Base-by-base conservation (phyloP, 257 asterid genomes). In the Paraleonurus japonicus region DNA sequence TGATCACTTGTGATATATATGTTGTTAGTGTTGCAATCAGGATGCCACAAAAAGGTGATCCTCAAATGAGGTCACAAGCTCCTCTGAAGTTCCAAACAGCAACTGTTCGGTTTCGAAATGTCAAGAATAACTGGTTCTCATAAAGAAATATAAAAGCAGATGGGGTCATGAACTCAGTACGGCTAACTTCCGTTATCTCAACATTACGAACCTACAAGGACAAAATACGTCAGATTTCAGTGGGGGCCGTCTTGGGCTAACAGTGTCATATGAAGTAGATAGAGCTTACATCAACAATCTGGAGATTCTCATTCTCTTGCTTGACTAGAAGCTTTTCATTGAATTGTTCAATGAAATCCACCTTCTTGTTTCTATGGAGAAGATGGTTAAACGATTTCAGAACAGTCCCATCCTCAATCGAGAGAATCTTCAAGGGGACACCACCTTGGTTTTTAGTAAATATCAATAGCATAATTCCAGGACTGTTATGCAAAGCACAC, bases 61-160 rank as follows among this genome's bases (percentile, higher is more conserved):
- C 84, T 95, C 98, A 64, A 95, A 95, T 1, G 98, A 92, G 20
- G 99, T 92, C 66, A 95, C 99, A 15, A 95, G 93, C 87, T 95
- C 98, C 99, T 13, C 99, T 82, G 84, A 95, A 95, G 89, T 95
- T 95, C 99, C 99, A 95, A 67, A 95, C 99, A 61, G 99, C 97
- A 28, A 95, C 99, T 0, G 98, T 88, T 65, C 98, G 86, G 71
- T 91, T 88, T 87, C 98, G 84, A 80, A 95, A 95, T 13, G 99
- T 95, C 85, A 95, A 78, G 83, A 95, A 95, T 54, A 95, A 79
- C 74, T 95, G 99, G 75, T 95, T 95, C 86, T 95, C 99, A 32
- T 95, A 95, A 65, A 95, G 81, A 82, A 95, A 95, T 84, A 95
- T 95, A 75, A 95, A 95, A 20, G 99, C 99, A 5, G 99, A 95